Evolutionary conservation across 148 eudicot genomes (phyloP), one percentile per base, ranked within the genome.

Genomic region (Fagopyrum tataricum): DNA sequence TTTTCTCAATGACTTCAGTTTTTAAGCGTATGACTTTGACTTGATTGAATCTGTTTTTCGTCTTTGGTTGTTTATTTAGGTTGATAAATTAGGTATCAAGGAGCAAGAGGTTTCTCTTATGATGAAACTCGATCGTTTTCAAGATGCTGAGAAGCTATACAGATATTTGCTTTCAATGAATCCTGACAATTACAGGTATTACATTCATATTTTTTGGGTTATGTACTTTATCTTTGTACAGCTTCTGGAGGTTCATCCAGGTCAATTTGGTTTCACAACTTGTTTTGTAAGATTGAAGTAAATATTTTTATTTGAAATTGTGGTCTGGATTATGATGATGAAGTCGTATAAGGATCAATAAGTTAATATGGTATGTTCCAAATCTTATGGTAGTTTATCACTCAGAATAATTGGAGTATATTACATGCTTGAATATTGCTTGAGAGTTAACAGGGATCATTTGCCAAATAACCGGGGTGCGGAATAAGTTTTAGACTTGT

Each of bases 111-210:
- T 85, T 78, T 86, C 90, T 78, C 97, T 96, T 78, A 86, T 96
- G 76, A 82, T 87, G 79, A 96, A 92, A 86, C 92, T 92, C 76
- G 80, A 85, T 77, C 84, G 70, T 67, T 71, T 85, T 55, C 94
- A 87, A 75, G 94, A 92, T 82, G 96, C 92, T 75, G 92, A 86
- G 67, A 84, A 78, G 81, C 75, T 84, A 64, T 96, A 86, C 72
- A 85, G 81, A 80, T 71, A 75, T 74, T 83, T 96, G 78, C 97
- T 96, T 75, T 84, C 91, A 9, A 85, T 92, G 92, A 96, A 96
- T 79, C 96, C 99, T 76, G 99, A 96, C 85, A 92, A 96, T 82
- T 96, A 96, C 79, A 87, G 97, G 99, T 96, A 73, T 69, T 40
- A 11, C 41, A 15, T 3, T 64, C 69, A 12, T 64, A 3, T 37